phyloP scores from a whole-genome alignment of 768 basidiomycete species.

The Mycena olivaceomarginata region DNA sequence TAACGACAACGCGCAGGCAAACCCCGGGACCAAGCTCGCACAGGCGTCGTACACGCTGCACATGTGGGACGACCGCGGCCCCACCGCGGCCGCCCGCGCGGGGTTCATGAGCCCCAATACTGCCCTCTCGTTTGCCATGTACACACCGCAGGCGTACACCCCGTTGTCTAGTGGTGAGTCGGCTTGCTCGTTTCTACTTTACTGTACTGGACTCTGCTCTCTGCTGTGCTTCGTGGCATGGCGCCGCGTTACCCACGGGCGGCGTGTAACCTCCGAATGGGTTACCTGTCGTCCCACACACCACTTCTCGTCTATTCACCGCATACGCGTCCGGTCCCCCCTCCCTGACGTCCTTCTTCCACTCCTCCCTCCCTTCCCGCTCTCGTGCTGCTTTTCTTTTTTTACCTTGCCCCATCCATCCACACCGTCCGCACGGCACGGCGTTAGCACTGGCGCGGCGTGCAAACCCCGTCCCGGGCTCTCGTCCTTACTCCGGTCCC shows the following conservation, averaged over 20 bases:
- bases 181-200: neutral
- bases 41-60: constrained; percentile 86
- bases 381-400: too few species aligned
- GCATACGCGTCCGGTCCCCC: too few species aligned
- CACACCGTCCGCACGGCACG: too few species aligned
- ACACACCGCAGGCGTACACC: constrained; percentile 85
- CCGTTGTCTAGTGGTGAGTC: constrained; percentile 72
- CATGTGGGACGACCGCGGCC: constrained; percentile 90
- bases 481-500: neutral
- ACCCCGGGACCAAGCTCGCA: constrained; percentile 80
- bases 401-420: too few species aligned
- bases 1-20: constrained; percentile 34
- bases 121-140: constrained; percentile 88
- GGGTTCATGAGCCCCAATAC: constrained; percentile 84
- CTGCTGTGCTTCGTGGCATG: neutral
- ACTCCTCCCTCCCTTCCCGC: too few species aligned
- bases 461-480: neutral
- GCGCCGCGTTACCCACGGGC: too few species aligned
- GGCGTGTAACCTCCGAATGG: neutral
- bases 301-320: too few species aligned
- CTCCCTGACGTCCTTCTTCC: too few species aligned
- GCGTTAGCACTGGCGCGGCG: neutral
- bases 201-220: neutral
- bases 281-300: too few species aligned
- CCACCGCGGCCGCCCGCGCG: constrained; percentile 71